Evolutionary conservation across 2,329 filamentous ascomycete genomes (phyloP).

Genomic region (Acephala macrosclerotiorum): DNA sequence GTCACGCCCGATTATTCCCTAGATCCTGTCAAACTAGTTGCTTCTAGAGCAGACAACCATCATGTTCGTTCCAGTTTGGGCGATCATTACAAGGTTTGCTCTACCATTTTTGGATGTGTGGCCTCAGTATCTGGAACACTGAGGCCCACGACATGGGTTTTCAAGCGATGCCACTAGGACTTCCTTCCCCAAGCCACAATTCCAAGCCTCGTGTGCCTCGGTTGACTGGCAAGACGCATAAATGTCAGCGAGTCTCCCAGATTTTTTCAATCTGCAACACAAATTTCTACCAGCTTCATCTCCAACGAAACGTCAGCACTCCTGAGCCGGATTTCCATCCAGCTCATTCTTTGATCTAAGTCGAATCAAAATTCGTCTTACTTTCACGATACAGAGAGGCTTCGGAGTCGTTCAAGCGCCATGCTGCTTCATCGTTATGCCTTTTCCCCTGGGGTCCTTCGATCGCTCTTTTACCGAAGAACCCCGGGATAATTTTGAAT

Average conservation of each 20-base stretch:
- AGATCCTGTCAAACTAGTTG: too few species aligned
- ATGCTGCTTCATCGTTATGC: neutral
- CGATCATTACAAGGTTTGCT: too few species aligned
- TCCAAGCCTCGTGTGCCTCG: neutral
- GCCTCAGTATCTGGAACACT: neutral
- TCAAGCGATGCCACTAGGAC: neutral
- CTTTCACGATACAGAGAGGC: neutral
- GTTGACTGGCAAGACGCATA: neutral
- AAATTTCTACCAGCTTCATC: neutral
- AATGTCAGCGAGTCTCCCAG: neutral
- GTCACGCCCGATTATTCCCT: too few species aligned
- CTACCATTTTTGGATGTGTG: too few species aligned
- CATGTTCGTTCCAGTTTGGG: too few species aligned
- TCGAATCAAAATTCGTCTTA: neutral
- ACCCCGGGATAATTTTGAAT: neutral
- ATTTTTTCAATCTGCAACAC: neutral
- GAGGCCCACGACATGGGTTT: neutral
- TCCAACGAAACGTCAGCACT: neutral
- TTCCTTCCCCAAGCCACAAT: neutral
- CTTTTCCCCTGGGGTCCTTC: neutral
- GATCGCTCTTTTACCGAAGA: neutral
- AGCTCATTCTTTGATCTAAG: neutral
- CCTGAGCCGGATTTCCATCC: neutral
- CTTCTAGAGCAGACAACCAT: too few species aligned
- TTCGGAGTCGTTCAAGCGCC: neutral